Percentiles rank a stretch among this genome's conserved stretches.
These are phyloP conservation scores for Serpula lacrymans DNA, from an alignment of 768 basidiomycete species.

Conservation along the genomic window DNA sequence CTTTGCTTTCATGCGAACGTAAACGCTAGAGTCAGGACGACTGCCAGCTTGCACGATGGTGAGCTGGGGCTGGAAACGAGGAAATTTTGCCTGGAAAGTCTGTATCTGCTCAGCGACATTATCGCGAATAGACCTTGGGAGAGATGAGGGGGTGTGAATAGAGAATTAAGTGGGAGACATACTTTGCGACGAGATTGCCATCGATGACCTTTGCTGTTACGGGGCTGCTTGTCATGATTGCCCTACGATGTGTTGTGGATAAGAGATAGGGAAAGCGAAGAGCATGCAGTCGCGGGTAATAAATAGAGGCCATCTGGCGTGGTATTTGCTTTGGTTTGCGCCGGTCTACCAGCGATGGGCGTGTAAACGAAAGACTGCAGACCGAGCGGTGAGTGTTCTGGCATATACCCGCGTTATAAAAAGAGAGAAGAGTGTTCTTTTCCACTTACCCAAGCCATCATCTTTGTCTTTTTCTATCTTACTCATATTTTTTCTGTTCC, in stretches of 20 bases:
- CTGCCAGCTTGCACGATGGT: constrained; percentile 93
- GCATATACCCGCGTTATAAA: neutral
- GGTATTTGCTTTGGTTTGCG: constrained; percentile 1
- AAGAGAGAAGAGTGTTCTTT: constrained; percentile 1
- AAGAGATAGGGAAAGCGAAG: constrained; percentile 2
- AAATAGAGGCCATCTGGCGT: neutral
- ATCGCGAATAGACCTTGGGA: constrained; percentile 71
- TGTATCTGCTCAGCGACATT: constrained; percentile 70
- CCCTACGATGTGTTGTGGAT: constrained; percentile 14
- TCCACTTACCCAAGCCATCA: neutral
- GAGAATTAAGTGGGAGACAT: constrained; percentile 18
- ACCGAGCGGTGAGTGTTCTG: too few relatives aligned
- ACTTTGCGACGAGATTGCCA: constrained; percentile 85
- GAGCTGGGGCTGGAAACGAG: constrained; percentile 89
- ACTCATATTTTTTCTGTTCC: neutral
- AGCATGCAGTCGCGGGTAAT: constrained; percentile 1
- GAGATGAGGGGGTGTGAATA: constrained; percentile 8
- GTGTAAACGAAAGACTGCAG: too few relatives aligned
- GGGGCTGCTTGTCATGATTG: constrained; percentile 38
- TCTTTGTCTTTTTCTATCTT: neutral
- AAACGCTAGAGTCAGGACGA: constrained; percentile 85
- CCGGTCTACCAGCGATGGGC: neutral
- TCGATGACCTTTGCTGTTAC: constrained; percentile 63
- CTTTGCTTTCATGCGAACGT: constrained; percentile 97
- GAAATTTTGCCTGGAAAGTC: constrained; percentile 58